Percentiles rank a stretch among this genome's conserved stretches.
These are phyloP conservation scores for Anthracocystis walkeri DNA, from an alignment of 1,284 basidiomycete genomes.

Conservation along the genomic window DNA sequence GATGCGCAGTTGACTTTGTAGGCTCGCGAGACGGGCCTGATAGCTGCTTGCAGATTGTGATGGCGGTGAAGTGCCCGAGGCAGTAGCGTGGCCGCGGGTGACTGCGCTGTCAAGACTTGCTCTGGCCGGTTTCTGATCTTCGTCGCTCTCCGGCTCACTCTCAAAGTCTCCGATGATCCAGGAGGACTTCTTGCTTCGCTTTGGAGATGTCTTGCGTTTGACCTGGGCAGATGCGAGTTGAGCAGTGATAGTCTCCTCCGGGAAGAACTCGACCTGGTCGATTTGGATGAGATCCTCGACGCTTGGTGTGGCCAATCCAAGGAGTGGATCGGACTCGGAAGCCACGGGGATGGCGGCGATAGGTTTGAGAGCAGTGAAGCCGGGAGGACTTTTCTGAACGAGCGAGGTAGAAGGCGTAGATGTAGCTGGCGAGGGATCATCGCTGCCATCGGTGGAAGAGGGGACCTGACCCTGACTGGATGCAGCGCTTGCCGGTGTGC, in stretches of 20 bases:
- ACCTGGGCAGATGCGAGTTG: constrained; percentile 9
- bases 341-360: constrained; percentile 32
- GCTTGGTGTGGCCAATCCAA: constrained; percentile 30
- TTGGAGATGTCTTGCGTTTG: constrained; percentile 33
- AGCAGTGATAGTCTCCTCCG: constrained; percentile 35
- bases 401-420: constrained; percentile 43
- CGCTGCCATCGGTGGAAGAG: constrained; percentile 40
- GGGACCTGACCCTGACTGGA: constrained; percentile 32
- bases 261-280: constrained; percentile 44
- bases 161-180: constrained; percentile 53
- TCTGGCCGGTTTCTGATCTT: constrained; percentile 13
- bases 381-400: constrained; percentile 37
- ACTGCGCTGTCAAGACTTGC: background rate
- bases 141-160: constrained; percentile 41
- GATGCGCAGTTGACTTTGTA: constrained; percentile 45
- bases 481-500: constrained; percentile 15
- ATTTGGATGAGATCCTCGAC: constrained; percentile 48
- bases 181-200: constrained; percentile 36
- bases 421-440: constrained; percentile 29
- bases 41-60: constrained; percentile 30
- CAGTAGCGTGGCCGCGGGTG: constrained; percentile 12
- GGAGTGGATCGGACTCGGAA: constrained; percentile 37
- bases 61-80: constrained; percentile 24
- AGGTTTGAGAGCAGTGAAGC: constrained; percentile 30
- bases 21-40: constrained; percentile 41